phyloP scores from a whole-genome alignment of 2,329 filamentous ascomycete species.

The Gremmenia infestans region DNA sequence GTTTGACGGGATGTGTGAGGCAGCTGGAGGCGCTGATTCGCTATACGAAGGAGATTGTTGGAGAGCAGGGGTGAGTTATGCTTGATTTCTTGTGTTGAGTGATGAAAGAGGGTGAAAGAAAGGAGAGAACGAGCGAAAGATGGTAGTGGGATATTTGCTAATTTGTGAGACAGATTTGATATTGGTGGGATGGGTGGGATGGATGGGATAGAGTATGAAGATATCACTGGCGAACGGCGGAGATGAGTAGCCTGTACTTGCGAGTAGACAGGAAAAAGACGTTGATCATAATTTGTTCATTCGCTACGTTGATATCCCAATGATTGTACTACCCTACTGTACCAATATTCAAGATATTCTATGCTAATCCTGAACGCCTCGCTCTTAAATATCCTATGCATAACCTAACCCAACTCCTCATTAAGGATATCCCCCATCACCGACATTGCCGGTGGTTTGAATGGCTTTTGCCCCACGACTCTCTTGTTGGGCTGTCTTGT shows the following conservation, averaged over 20 bases:
- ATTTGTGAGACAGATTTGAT: background rate
- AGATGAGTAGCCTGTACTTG: too few species aligned
- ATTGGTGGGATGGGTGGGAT: slow-evolving; percentile 14
- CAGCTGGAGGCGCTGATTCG: slow-evolving; percentile 50
- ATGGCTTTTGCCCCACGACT: slow-evolving; percentile 54
- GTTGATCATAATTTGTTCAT: too few species aligned
- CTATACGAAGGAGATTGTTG: slow-evolving; percentile 53
- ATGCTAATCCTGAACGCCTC: background rate
- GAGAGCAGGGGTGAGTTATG: slow-evolving; percentile 42
- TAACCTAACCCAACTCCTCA: slow-evolving; percentile 38
- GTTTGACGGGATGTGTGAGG: slow-evolving; percentile 47
- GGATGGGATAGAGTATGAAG: slow-evolving; percentile 10
- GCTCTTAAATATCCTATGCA: background rate
- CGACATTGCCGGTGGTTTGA: slow-evolving; percentile 34
- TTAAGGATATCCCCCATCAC: slow-evolving; percentile 70
- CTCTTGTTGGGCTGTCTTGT: slow-evolving; percentile 43
- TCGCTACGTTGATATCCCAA: background rate
- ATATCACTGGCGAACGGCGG: background rate
- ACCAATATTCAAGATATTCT: slow-evolving; percentile 10
- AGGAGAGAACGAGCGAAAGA: background rate
- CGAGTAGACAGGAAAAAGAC: too few species aligned
- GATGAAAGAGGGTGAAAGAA: background rate
- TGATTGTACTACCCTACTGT: background rate
- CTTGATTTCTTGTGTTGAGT: background rate
- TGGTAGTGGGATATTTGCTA: background rate